Evolutionary conservation across 768 basidiomycete species (phyloP).

Genomic region (Leccinum barrowsii): DNA sequence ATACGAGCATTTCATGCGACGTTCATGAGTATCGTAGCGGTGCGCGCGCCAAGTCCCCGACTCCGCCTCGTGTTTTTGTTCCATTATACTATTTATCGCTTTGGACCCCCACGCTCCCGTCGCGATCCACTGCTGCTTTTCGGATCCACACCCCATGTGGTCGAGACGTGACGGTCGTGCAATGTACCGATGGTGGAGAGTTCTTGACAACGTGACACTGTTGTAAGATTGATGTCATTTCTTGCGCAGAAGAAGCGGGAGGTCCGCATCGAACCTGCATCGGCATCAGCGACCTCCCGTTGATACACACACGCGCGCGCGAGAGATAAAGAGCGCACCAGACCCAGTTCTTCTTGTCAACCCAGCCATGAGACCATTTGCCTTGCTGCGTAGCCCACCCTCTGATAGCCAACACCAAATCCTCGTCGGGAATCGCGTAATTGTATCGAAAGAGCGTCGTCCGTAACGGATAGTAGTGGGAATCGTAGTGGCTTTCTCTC

Average conservation of each 20-base stretch:
- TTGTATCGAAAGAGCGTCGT: slow-evolving; percentile 27
- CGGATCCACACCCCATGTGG: too few species aligned
- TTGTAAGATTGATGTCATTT: not conserved
- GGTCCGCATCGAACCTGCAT: slow-evolving; percentile 22
- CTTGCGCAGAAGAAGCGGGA: slow-evolving; percentile 8
- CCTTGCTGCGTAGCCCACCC: slow-evolving; percentile 12
- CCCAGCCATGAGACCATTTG: not conserved
- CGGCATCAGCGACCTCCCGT: not conserved
- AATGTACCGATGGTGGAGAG: not conserved
- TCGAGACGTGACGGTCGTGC: not conserved
- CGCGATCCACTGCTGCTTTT: too few species aligned
- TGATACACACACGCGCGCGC: too few species aligned
- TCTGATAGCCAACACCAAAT: not conserved
- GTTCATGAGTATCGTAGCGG: too few species aligned
- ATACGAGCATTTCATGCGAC: too few species aligned
- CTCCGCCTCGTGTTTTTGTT: too few species aligned
- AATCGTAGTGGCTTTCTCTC: not conserved
- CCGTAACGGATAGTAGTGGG: slow-evolving; percentile 2
- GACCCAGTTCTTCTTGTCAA: slow-evolving; percentile 14
- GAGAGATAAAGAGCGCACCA: slow-evolving; percentile 14
- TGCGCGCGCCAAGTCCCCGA: too few species aligned
- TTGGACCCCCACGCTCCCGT: too few species aligned
- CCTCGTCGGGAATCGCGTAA: slow-evolving; percentile 17
- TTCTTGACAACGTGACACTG: not conserved
- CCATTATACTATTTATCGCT: too few species aligned